Evolutionary conservation across 345 rosid species (phyloP).

Genomic region (sweet orange (Citrus sinensis)): DVS_A1.0 CM039165.1:31147001-31147500

Average conservation of each 20-base stretch:
- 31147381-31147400: too few species aligned
- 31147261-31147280: not conserved
- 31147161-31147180: not conserved
- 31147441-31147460: too few species aligned
- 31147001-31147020: constrained; percentile 2
- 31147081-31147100: constrained; percentile 16
- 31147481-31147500: too few species aligned
- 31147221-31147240: not conserved
- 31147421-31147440: too few species aligned
- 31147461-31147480: rapidly evolving
- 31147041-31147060: not conserved
- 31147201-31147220: not conserved
- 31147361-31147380: too few species aligned
- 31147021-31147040: not conserved
- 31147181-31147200: too few species aligned
- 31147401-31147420: too few species aligned
- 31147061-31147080: not conserved
- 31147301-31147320: too few species aligned
- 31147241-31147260: not conserved
- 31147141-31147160: too few species aligned
- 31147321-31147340: too few species aligned
- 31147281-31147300: too few species aligned
- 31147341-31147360: too few species aligned
- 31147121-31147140: not conserved
- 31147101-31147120: not conserved